Base-by-base conservation (phyloP, 805 yeast genomes). In the Wickerhamiella cacticola region DNA sequence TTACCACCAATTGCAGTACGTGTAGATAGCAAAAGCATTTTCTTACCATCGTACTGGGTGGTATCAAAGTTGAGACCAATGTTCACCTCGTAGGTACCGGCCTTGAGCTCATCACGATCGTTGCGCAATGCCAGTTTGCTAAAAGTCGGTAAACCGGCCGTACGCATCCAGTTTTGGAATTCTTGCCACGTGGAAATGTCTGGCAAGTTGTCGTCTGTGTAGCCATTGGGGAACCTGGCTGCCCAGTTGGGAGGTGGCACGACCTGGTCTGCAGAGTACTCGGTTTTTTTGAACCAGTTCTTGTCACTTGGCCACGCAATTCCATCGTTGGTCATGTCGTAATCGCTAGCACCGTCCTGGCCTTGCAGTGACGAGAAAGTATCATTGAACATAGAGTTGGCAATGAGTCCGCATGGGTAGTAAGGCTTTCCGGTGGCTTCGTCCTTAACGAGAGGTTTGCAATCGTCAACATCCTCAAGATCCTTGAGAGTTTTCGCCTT, bases 151-250 rank as follows among this genome's bases (percentile, higher is more conserved):
- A 89, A 69, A 0, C 94, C 96, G 0, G 97, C 95, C 1, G 96
- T 87, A 58, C 94, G 77, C 96, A 89, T 89, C 98, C 98, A 89
- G 63, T 87, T 89, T 68, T 87, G 95, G 56, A 89, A 75, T 54
- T 79, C 79, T 60, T 85, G 89, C 86, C 92, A 79, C 31, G 66
- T 61, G 1, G 83, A 72, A 42, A 89, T 61, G 59, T 83, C 80
- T 2, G 94, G 95, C 52, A 89, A 56, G 62, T 85, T 86, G 5
- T 75, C 76, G 28, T 74, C 79, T n/a, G 82, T 85, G 66, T 92
- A 89, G 0, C 97, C 97, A 51, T 87, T 66, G 1, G 97, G 97
- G 63, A 65, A 89, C 66, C 59, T 68, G 53, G 75, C 72, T 35
- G 66, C 69, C 98, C 98, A 89, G 66, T 82, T 85, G 46, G 92